Evolutionary conservation across 2,329 filamentous ascomycete species (phyloP), one percentile per base, ranked within the genome.

Genomic region (Coleophoma crateriformis): DNA sequence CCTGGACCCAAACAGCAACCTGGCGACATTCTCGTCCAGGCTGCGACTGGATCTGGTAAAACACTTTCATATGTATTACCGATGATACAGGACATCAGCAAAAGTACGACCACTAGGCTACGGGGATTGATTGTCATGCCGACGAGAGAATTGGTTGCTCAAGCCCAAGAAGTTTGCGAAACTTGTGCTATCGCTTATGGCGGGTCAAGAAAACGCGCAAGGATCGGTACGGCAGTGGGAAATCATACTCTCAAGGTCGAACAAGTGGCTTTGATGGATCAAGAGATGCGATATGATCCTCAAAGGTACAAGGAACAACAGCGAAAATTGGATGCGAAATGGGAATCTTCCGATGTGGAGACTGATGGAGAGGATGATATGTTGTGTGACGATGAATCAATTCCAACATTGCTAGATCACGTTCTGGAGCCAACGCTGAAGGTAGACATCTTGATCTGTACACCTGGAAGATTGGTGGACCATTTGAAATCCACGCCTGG

Each of bases 21-120:
- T 1, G 87, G 89, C 5, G 94, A 99, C 65, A 69, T 99, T 4
- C 85, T 95, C 41, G 85, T 99, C 3, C 94, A 90, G 7, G 94
- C 95, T 0, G 88, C 92, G 1, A 99, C 94, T 0, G 94, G 94
- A 8, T 97, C 94, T 0, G 94, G 94, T 50, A 99, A 99, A 66
- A 99, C 94, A 0, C 68, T 99, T 14, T 87, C 92, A 0, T 99
- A 99, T 62, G 81, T 92, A 0, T 72, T 99, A 3, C 94, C 94
- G 0, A 82, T 99, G 51, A 78, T 95, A 4, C 82, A 90, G 42
- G 84, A 86, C 46, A 72, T 99, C 45, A 84, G 85, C 56, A 74
- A 79, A 33, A 77, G 78, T 13, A 71, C 71, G 19, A 76, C 82
- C 11, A 87, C 86, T 0, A 79, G 80, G 49, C 70, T 99, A 8